A percentile compares a stretch with the other conserved stretches of the same genome.
phyloP scores from a whole-genome alignment of 768 basidiomycete species.

The Lactarius deliciosus region DNA sequence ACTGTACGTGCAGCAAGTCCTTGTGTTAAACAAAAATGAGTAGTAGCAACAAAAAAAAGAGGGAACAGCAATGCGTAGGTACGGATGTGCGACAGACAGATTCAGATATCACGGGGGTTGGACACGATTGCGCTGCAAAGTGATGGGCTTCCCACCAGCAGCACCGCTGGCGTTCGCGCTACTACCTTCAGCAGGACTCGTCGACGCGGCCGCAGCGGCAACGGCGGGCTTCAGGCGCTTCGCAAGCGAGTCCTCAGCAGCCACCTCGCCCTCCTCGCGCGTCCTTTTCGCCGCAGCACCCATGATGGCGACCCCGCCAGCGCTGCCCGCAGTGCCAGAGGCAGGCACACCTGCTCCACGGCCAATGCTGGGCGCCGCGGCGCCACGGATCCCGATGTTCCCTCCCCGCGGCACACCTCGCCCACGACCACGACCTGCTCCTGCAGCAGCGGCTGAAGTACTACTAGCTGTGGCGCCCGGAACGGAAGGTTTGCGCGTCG shows the following conservation, averaged over 20 bases:
- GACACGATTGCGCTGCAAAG: slow-evolving; percentile 26
- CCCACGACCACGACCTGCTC: slow-evolving; percentile 26
- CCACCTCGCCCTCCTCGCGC: slow-evolving; percentile 26
- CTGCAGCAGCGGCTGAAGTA: not conserved
- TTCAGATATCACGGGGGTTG: slow-evolving; percentile 35
- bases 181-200: not conserved
- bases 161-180: not conserved
- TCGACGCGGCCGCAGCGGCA: not conserved
- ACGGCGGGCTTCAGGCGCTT: slow-evolving; percentile 27
- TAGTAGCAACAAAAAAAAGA: no score
- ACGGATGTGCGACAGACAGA: not conserved
- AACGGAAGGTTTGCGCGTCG: slow-evolving; percentile 14
- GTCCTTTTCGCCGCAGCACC: slow-evolving; percentile 29
- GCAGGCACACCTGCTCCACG: slow-evolving; percentile 16
- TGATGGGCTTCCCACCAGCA: slow-evolving; percentile 26
- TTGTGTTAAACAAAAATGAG: no score
- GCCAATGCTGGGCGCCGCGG: slow-evolving; percentile 19
- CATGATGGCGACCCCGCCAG: slow-evolving; percentile 25
- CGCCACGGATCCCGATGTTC: slow-evolving; percentile 25
- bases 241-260: slow-evolving; percentile 23
- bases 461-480: not conserved
- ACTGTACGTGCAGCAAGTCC: no score
- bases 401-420: slow-evolving; percentile 20
- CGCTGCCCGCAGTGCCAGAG: not conserved
- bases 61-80: not conserved